phyloP scores from a whole-genome alignment of 495 filamentous ascomycete species.

The Daldinia grandis region DNA sequence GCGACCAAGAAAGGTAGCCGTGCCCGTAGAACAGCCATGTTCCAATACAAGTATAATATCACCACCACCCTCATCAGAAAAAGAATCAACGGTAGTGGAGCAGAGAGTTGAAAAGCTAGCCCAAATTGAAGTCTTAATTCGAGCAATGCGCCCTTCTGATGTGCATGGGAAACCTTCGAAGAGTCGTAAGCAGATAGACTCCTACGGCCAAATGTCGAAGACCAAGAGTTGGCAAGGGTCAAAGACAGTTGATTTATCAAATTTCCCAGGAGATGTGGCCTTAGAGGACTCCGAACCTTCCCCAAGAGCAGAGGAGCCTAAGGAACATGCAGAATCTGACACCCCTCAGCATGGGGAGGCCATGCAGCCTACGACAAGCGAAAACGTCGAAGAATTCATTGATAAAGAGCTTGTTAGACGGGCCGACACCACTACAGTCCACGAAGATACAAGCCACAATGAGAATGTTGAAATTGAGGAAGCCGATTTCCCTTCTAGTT shows the following conservation, averaged over 20 bases:
- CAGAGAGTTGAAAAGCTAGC: not conserved
- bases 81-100: not conserved
- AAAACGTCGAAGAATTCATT: not conserved
- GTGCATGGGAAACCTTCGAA: constrained; percentile 13
- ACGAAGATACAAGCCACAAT: not conserved
- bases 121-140: not conserved
- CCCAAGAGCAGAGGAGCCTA: not conserved
- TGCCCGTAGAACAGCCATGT: constrained; percentile 4
- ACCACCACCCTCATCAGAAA: constrained; percentile 3
- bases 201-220: constrained; percentile 21
- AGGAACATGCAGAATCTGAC: not conserved
- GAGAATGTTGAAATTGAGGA: not conserved
- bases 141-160: not conserved
- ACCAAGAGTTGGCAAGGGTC: constrained; percentile 3
- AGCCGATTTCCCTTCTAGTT: not conserved
- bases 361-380: not conserved
- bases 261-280: not conserved
- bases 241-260: not conserved
- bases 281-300: not conserved
- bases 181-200: constrained; percentile 26
- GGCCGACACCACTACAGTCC: not conserved
- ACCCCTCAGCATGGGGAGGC: not conserved
- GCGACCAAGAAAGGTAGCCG: constrained; percentile 13
- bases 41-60: not conserved
- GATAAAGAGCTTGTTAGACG: constrained; percentile 2